These are phyloP conservation scores for Zygoascus ofunaensis DNA, from an alignment of 805 yeast genomes.

Conservation along the genomic window DNA sequence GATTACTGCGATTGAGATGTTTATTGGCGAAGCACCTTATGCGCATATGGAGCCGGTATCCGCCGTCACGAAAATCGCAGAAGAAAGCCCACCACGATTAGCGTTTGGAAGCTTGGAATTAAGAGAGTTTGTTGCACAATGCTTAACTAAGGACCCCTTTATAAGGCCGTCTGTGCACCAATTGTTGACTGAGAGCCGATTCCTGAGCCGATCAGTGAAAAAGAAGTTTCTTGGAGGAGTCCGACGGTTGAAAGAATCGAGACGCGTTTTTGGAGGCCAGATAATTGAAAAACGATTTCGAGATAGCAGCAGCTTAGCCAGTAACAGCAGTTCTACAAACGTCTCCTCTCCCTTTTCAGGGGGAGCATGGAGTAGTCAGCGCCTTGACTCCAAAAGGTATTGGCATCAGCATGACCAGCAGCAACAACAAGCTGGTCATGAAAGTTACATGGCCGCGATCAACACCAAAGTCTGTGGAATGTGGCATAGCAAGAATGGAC, in stretches of 20 bases:
- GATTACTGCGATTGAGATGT: conserved; percentile 78
- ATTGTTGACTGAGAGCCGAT: conserved; percentile 43
- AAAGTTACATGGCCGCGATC: too few relatives aligned
- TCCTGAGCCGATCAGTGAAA: conserved; percentile 17
- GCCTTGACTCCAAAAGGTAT: too few relatives aligned
- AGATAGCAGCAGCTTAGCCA: too few relatives aligned
- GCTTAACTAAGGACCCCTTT: conserved; percentile 59
- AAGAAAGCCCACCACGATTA: conserved; percentile 47
- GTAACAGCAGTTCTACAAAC: too few relatives aligned
- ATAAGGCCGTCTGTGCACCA: conserved; percentile 53
- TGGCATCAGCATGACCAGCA: too few relatives aligned
- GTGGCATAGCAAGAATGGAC: not conserved
- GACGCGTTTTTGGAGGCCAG: not conserved
- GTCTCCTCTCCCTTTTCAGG: too few relatives aligned
- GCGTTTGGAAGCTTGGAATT: conserved; percentile 19
- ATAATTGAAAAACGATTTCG: too few relatives aligned
- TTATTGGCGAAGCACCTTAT: conserved; percentile 76
- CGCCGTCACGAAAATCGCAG: conserved; percentile 63
- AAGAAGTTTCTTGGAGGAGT: not conserved
- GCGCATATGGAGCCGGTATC: conserved; percentile 67
- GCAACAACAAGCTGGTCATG: too few relatives aligned
- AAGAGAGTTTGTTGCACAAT: conserved; percentile 50
- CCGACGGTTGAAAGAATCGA: not conserved
- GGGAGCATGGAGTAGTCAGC: too few relatives aligned
- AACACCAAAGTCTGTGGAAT: too few relatives aligned